phyloP scores from a whole-genome alignment of 2,329 filamentous ascomycete species.

The Colletotrichum tropicale region DNA sequence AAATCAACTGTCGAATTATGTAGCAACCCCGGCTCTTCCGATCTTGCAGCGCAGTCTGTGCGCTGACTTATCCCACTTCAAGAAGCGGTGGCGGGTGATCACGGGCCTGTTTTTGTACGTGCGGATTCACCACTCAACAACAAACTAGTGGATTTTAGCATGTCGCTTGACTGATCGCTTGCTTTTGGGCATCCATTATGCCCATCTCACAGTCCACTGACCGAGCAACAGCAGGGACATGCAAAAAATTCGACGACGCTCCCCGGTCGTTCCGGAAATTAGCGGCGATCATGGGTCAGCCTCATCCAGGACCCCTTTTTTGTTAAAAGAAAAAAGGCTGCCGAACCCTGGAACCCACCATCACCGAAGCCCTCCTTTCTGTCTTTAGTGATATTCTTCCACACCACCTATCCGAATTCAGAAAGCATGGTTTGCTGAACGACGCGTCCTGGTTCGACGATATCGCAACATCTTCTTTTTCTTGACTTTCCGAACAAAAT shows the following conservation, averaged over 20 bases:
- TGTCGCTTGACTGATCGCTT: not conserved
- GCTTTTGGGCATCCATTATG: not conserved
- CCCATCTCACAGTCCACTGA: not conserved
- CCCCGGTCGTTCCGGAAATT: slow-evolving; percentile 10
- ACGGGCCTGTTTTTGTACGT: not conserved
- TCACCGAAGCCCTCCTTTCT: not conserved
- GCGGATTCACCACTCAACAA: not conserved
- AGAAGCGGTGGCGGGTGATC: not conserved
- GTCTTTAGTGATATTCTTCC: not conserved
- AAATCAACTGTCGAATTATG: not conserved
- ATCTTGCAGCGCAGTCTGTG: not conserved
- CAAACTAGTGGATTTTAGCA: not conserved
- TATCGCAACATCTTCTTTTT: not conserved
- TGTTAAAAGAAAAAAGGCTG: not conserved
- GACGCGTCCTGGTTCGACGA: not conserved
- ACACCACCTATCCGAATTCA: not conserved
- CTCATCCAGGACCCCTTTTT: not conserved
- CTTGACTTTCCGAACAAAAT: not conserved
- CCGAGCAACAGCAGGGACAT: not conserved
- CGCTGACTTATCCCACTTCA: not conserved
- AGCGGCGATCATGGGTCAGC: slow-evolving; percentile 8
- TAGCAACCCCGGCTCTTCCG: slow-evolving; percentile 7
- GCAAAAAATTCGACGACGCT: not conserved
- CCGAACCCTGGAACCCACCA: not conserved
- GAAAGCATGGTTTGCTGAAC: not conserved